A percentile compares a stretch with the other conserved stretches of the same genome.
Conservation (phyloP, 257 asterid species). For the Datura wrightii region DNA sequence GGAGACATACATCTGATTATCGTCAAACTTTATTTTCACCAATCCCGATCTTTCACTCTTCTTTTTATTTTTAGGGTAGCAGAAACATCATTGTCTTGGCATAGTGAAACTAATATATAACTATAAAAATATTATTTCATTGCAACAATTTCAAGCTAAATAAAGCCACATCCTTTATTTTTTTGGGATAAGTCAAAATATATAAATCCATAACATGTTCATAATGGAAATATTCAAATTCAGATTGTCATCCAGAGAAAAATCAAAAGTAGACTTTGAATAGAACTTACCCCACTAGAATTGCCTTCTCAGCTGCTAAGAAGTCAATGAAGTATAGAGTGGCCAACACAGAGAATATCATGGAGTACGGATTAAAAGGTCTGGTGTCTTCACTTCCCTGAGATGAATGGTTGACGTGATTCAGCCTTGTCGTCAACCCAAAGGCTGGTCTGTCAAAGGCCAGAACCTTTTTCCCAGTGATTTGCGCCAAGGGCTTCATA, state of each 20-base stretch:
- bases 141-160: neutral
- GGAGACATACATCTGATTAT: neutral
- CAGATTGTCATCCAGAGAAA: slow-evolving; percentile 13
- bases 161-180: neutral
- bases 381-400: slow-evolving; percentile 46
- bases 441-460: slow-evolving; percentile 99
- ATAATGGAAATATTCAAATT: neutral
- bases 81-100: neutral
- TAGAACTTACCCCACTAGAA: slow-evolving; percentile 85
- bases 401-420: slow-evolving; percentile 44
- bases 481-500: slow-evolving; percentile 71
- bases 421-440: slow-evolving; percentile 83
- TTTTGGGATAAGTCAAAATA: neutral
- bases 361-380: slow-evolving; percentile 81
- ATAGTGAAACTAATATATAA: neutral
- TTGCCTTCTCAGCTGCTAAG: slow-evolving; percentile 73
- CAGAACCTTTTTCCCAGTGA: slow-evolving; percentile 69
- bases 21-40: neutral
- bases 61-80: neutral
- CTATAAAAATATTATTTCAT: neutral
- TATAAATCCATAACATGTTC: neutral
- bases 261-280: slow-evolving; percentile 33
- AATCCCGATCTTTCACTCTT: neutral
- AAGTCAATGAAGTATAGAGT: slow-evolving; percentile 75
- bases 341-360: slow-evolving; percentile 73